Base-by-base conservation (phyloP, 2,329 filamentous ascomycete genomes). In the Trichophyton mentagrophytes region DNA sequence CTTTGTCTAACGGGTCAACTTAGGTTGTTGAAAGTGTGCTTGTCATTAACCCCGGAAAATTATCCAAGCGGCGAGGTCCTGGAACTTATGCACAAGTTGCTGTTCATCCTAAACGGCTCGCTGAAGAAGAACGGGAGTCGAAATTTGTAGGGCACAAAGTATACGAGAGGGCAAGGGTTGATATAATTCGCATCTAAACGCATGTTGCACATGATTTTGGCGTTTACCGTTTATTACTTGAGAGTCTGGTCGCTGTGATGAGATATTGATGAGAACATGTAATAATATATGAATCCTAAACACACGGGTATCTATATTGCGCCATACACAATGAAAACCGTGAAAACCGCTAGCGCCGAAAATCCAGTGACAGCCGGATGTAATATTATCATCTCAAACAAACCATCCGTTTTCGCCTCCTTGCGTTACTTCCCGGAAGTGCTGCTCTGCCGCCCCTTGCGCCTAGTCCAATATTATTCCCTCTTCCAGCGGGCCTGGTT, bases 1-100 rank as follows among this genome's bases (percentile, higher is more conserved):
- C 17, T 11, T 44, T 15, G 11, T 42, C 53, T 62, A 56, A 64
- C 36, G 62, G 61, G 60, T 53, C 62, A 1, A 15, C 25, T 3
- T 66, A 96, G 90, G 90, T 96, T 47, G 85, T 97, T 9, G 89
- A 96, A 69, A 89, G 87, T 66, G 90, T 96, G 0, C 75, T 97
- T 5, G 85, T 90, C 11, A 87, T 99, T 69, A 99, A 99, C 71
- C 92, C 93, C 0, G 92, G 93, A 3, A 86, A 84, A 57, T 76
- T 96, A 38, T 93, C 90, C 15, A 96, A 95, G 75, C 84, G 88
- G 61, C 85, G 85, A 62, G 90, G 86, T 1, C 81, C 91, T 0
- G 93, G 93, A 4, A 96, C 90, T 0, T 97, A 87, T 72, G 89
- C 90, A 0, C 85, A 86, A 58, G 82, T 99, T 79, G 83, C 83